Conservation (phyloP, 371 early-diverging fungal species). For the Saksenaea vasiformis region DNA sequence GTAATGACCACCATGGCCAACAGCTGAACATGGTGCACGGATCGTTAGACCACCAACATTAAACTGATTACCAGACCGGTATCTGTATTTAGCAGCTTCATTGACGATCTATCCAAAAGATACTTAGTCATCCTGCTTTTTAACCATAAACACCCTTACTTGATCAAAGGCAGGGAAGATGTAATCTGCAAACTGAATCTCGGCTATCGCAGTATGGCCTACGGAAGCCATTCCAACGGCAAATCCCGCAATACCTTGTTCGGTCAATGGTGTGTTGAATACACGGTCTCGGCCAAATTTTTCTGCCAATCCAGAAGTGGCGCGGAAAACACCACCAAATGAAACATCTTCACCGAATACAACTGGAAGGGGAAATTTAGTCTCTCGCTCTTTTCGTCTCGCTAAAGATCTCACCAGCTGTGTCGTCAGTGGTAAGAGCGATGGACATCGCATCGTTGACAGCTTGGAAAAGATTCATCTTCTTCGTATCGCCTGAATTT, state of each 20-base stretch:
- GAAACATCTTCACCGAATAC: conserved; percentile 98
- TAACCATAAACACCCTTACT: conserved; percentile 29
- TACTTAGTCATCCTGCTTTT: background rate
- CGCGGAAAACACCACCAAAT: conserved; percentile 97
- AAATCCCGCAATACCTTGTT: conserved; percentile 97
- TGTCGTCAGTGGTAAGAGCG: conserved; percentile 88
- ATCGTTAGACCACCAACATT: conserved; percentile 92
- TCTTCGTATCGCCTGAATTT: conserved; percentile 70
- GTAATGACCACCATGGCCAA: conserved; percentile 97
- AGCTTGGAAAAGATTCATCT: conserved; percentile 94
- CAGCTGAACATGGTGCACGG: conserved; percentile 93
- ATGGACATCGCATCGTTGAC: conserved; percentile 93
- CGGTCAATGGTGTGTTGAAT: conserved; percentile 96
- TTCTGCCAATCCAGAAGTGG: conserved; percentile 90
- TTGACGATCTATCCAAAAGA: conserved; percentile 79
- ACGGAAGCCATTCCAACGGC: conserved; percentile 97
- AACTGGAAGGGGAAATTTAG: conserved; percentile 45
- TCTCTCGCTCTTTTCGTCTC: background rate
- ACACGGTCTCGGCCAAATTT: conserved; percentile 92
- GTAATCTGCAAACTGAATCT: conserved; percentile 98
- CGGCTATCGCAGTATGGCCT: conserved; percentile 97
- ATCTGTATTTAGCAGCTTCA: conserved; percentile 97
- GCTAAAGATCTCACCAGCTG: conserved; percentile 57
- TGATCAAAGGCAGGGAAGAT: conserved; percentile 98
- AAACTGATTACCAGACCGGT: conserved; percentile 93